Base-by-base conservation (phyloP, 768 basidiomycete species). In the Leccinum fibrillosum region DNA sequence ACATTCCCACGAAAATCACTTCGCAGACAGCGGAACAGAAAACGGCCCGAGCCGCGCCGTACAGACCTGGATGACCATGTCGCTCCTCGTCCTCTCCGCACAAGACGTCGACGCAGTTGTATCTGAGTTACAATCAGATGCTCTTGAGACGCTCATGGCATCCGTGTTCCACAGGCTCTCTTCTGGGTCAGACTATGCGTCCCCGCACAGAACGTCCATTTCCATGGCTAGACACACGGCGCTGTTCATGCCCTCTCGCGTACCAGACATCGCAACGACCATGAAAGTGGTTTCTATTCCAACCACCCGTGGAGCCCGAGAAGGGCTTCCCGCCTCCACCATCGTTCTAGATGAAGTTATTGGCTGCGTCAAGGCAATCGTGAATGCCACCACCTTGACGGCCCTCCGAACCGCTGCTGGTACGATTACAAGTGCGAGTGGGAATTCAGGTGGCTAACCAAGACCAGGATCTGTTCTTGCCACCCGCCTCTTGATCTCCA, bases 261-360 rank as follows among this genome's bases (percentile, higher is more conserved):
- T 88, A 10, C 68, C 74, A 21, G 58, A 62, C 26, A 42, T 67
- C n/a, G 85, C 85, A 2, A 88, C 88, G 1, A 75, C 88, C 3
- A 77, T 92, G 59, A 95, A 97, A 72, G 80, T 92, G n/a, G 93
- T 92, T 3, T 88, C 85, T 28, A 79, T 93, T 2, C 93, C 93
- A 0, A 75, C 72, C 3, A 62, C 62, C 1, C 54, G 71, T 1
- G 76, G 66, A 2, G 79, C 79, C 48, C 65, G 62, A 19, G 69
- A 75, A 2, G 93, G 94, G 0, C 67, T 96, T 19, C 89, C 92
- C 6, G 92, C 80, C 0, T 86, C 86, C 0, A 95, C 90, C 0
- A 69, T 93, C 44, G 80, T 94, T 2, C 65, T 96, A 10, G 86
- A 94, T 66, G 89, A 92, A 61, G 64, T 59, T 2, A 85, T 82